Conservation (phyloP, 805 yeast genomes). For the Lipomyces yamanashiensis region DNA sequence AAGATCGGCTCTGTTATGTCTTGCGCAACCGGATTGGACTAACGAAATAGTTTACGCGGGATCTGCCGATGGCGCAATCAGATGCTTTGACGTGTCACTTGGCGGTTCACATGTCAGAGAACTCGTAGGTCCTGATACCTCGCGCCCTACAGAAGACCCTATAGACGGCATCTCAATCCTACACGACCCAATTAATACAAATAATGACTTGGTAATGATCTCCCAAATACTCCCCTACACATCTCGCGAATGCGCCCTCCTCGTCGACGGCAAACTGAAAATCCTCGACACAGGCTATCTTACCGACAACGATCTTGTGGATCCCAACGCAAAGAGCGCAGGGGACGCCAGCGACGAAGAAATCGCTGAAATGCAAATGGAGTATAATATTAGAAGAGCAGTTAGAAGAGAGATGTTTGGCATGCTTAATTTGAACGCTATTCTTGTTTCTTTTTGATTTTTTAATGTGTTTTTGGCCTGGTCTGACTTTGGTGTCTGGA, state of each 20-base stretch:
- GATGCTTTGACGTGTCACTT: conserved; percentile 27
- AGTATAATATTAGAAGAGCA: conserved; percentile 20
- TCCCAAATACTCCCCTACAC: conserved; percentile 20
- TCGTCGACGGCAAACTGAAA: conserved; percentile 22
- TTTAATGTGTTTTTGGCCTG: neutral
- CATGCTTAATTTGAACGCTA: conserved; percentile 26
- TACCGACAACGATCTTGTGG: conserved; percentile 4
- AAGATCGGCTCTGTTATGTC: conserved; percentile 25
- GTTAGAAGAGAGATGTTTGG: conserved; percentile 33
- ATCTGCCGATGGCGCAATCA: conserved; percentile 36
- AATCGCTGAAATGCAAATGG: conserved; percentile 9
- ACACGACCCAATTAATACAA: neutral
- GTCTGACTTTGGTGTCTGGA: neutral
- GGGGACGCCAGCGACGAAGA: neutral
- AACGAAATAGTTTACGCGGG: conserved; percentile 31
- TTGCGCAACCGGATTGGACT: conserved; percentile 31
- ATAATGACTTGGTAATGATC: conserved; percentile 17
- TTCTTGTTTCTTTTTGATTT: conserved; percentile 23
- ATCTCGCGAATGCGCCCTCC: conserved; percentile 10
- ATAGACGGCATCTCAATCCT: neutral
- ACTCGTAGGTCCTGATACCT: conserved; percentile 17
- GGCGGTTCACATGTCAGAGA: conserved; percentile 29
- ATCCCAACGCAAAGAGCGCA: conserved; percentile 1
- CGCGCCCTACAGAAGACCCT: neutral
- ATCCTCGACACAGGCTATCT: conserved; percentile 16